These are phyloP conservation scores for Cryptococcus floricola DNA, from an alignment of 1,284 basidiomycete genomes.

Conservation along the genomic window DNA sequence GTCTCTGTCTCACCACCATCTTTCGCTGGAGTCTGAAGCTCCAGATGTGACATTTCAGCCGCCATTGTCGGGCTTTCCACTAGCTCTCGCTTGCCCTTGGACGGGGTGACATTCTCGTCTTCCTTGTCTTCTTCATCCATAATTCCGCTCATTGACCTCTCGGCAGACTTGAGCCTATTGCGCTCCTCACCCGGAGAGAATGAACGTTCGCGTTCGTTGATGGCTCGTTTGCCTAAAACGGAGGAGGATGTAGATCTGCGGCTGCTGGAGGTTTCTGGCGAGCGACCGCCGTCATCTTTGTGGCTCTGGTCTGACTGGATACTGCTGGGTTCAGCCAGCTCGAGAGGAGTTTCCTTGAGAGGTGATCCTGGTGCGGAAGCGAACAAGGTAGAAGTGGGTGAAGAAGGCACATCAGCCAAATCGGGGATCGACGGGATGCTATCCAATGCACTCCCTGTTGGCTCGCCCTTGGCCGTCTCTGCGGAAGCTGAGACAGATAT, in stretches of 20 bases:
- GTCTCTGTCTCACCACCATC: conserved; percentile 3
- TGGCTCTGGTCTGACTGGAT: background rate
- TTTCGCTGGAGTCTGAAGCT: conserved; percentile 18
- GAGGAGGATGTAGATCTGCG: background rate
- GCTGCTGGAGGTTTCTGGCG: background rate
- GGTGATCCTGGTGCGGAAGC: background rate
- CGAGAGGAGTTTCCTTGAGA: background rate
- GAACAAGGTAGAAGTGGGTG: background rate
- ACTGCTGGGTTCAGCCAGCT: background rate
- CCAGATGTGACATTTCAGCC: conserved; percentile 18
- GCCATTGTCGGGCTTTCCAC: conserved; percentile 11
- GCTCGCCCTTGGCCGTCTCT: background rate
- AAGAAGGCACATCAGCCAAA: background rate
- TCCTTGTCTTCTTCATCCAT: conserved; percentile 1
- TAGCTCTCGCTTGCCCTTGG: background rate
- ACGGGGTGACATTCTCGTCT: background rate
- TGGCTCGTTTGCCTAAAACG: background rate
- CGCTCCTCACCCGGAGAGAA: conserved; percentile 2
- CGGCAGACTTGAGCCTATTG: background rate
- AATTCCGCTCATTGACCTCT: background rate
- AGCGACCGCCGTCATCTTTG: background rate
- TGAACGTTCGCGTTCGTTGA: background rate
- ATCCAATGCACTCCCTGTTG: background rate
- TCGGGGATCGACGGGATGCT: background rate
- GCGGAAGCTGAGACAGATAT: background rate